Evolutionary conservation across 192 early-diverging fungal genomes (phyloP).

Genomic region (Podila epicladia): DNA sequence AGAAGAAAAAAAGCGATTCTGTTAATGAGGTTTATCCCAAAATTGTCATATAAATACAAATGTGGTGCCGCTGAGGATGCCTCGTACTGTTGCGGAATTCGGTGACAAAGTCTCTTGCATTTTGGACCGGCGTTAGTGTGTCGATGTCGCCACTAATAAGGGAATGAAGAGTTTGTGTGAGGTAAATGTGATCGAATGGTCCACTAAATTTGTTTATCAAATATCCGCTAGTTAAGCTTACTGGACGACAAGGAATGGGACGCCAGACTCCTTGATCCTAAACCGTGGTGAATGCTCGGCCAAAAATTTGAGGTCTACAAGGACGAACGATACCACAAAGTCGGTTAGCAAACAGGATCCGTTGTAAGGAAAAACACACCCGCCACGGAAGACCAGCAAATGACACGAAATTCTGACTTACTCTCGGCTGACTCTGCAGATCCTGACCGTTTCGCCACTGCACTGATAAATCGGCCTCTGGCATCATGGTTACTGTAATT

Average conservation of each 20-base stretch:
- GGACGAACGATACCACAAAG: not conserved
- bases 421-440: slow-evolving; percentile 45
- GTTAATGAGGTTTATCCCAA: not conserved
- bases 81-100: slow-evolving; percentile 44
- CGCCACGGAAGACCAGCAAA: too few relatives aligned
- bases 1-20: not conserved
- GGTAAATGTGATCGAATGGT: too few relatives aligned
- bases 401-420: not conserved
- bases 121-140: slow-evolving; percentile 42
- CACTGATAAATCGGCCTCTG: slow-evolving; percentile 53
- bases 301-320: slow-evolving; percentile 46
- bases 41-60: not conserved
- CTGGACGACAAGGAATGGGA: slow-evolving; percentile 53
- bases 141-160: slow-evolving; percentile 50
- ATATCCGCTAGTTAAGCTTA: slow-evolving; percentile 1
- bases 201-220: too few relatives aligned
- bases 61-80: too few relatives aligned
- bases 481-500: slow-evolving; percentile 51
- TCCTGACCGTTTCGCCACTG: slow-evolving; percentile 41
- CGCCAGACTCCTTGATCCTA: slow-evolving; percentile 20
- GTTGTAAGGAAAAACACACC: too few relatives aligned
- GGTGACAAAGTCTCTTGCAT: slow-evolving; percentile 35
- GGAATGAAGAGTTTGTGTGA: too few relatives aligned
- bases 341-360: not conserved
- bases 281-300: slow-evolving; percentile 43